Evolutionary conservation across 169 alveolate species (phyloP).

Genomic region (Plasmodium gonderi): DNA sequence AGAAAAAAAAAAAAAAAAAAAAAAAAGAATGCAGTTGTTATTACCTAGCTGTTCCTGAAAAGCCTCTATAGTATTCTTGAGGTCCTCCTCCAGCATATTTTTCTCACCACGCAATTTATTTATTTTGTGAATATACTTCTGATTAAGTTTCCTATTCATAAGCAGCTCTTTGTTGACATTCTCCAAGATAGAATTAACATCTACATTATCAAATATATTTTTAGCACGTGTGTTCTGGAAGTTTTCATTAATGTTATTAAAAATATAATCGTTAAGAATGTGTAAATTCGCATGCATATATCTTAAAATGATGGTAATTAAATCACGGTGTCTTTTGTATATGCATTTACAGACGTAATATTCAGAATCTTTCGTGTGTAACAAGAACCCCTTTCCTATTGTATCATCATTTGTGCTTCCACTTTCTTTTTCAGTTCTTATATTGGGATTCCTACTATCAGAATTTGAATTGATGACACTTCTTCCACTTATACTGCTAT

Average conservation of each 20-base stretch:
- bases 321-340: conserved; percentile 51
- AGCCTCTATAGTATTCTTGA: conserved; percentile 53
- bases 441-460: no score
- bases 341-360: conserved; percentile 40
- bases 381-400: no score
- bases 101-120: conserved; percentile 31
- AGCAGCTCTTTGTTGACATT: conserved; percentile 46
- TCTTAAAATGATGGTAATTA: conserved; percentile 31
- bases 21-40: no score
- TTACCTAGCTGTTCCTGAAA: conserved; percentile 51
- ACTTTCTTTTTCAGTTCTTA: no score
- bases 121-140: conserved; percentile 7
- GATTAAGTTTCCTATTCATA: conserved; percentile 9
- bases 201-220: conserved; percentile 47
- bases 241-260: conserved; percentile 38
- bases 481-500: no score
- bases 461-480: no score
- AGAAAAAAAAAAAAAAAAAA: no score
- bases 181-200: conserved; percentile 29
- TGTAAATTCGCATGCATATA: conserved; percentile 64
- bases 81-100: conserved; percentile 56
- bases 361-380: conserved; percentile 18
- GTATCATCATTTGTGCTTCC: no score
- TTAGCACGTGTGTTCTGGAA: conserved; percentile 16
- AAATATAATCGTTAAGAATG: conserved; percentile 43